These are phyloP conservation scores for Pythium brassicae DNA, from an alignment of 352 stramenopile genomes.

Conservation along the genomic window DNA sequence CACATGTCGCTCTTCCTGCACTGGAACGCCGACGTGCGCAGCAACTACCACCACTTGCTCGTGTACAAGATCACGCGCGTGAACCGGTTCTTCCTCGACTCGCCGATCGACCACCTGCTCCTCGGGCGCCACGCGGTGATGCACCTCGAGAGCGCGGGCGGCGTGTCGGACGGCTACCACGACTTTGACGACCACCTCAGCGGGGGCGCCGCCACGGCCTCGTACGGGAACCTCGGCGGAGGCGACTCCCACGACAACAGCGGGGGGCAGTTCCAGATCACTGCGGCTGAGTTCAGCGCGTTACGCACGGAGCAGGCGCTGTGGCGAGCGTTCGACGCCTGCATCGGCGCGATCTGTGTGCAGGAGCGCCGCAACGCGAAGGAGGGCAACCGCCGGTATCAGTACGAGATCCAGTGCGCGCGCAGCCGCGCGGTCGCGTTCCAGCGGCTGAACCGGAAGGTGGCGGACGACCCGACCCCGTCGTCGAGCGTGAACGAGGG, in stretches of 20 bases:
- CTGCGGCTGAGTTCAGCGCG: conserved; percentile 35
- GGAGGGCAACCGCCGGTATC: conserved; percentile 58
- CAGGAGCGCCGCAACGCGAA: conserved; percentile 51
- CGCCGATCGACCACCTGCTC: conserved; percentile 61
- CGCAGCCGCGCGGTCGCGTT: conserved; percentile 51
- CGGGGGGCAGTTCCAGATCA: conserved; percentile 20
- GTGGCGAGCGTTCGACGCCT: conserved; percentile 75
- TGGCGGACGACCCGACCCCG: conserved; percentile 26
- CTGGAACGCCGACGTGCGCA: conserved; percentile 69
- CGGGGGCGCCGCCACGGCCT: neutral
- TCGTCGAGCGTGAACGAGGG: conserved; percentile 48
- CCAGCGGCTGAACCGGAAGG: conserved; percentile 41
- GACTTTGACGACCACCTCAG: conserved; percentile 20
- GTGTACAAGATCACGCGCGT: conserved; percentile 60
- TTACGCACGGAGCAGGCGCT: conserved; percentile 61
- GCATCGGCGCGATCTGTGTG: conserved; percentile 52
- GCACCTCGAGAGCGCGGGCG: conserved; percentile 25
- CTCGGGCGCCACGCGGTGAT: conserved; percentile 46
- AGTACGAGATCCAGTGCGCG: conserved; percentile 43
- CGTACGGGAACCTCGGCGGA: conserved; percentile 8
- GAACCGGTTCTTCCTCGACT: conserved; percentile 61
- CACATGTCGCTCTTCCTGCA: conserved; percentile 79
- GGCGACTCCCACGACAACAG: conserved; percentile 6
- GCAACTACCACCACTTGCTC: conserved; percentile 71
- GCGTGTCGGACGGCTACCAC: conserved; percentile 19